phyloP scores from a whole-genome alignment of 768 basidiomycete species.

The Ephemerocybe angulata region DNA sequence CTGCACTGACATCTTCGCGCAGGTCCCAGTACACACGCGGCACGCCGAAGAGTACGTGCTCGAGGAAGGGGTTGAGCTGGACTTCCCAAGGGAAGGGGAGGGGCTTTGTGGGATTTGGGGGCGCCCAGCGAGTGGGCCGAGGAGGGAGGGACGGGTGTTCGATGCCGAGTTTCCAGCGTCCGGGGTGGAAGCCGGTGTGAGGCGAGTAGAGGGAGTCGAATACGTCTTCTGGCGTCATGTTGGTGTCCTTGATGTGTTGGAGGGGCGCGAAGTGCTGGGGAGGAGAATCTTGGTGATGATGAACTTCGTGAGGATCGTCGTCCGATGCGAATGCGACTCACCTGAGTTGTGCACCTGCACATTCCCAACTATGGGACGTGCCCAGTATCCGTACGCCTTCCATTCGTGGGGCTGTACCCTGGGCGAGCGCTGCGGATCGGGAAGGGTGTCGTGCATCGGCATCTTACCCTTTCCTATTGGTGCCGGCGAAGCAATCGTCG shows the following conservation, averaged over 20 bases:
- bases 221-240: constrained; percentile 27
- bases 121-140: constrained; percentile 43
- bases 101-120: constrained; percentile 34
- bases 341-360: constrained; percentile 41
- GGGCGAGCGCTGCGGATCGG: background rate
- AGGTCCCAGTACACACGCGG: constrained; percentile 50
- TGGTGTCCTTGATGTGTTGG: constrained; percentile 14
- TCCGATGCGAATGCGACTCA: constrained; percentile 25
- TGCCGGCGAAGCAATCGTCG: background rate
- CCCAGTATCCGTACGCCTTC: constrained; percentile 55
- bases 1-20: constrained; percentile 18
- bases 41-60: constrained; percentile 38
- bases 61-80: constrained; percentile 56
- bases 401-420: constrained; percentile 36
- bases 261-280: background rate
- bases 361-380: constrained; percentile 41
- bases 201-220: constrained; percentile 30
- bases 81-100: constrained; percentile 47
- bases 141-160: constrained; percentile 49
- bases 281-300: background rate
- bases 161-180: constrained; percentile 47
- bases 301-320: background rate
- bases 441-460: background rate
- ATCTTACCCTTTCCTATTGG: background rate
- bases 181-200: constrained; percentile 32